Base-by-base conservation (phyloP, 1,284 basidiomycete genomes). In the Microbotryum intermedium region DNA sequence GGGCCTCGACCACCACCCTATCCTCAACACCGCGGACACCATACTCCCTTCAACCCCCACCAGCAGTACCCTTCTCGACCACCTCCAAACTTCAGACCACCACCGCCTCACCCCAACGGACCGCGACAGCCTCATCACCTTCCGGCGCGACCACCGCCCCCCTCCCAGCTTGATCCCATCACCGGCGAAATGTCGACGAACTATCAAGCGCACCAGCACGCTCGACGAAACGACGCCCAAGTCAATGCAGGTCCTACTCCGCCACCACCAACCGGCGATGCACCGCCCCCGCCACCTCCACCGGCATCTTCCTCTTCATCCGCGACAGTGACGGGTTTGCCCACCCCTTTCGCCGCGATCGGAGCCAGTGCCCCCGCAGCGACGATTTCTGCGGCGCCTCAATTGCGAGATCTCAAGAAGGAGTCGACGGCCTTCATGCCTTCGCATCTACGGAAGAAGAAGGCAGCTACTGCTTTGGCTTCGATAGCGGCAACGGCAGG, bases 351-450 rank as follows among this genome's bases (percentile, higher is more conserved):
- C 34, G 53, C 59, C 7, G 3, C 53, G 45, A 25, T 61, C 16
- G 53, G 60, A 0, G 58, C 69, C 18, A 58, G 67, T 7, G 43
- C 49, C 20, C 76, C 78, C 1, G 75, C 80, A 8, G 88, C 88
- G 1, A 86, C 82, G 1, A 83, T 94, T 57, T 84, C 82, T 20
- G 90, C 90, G 1, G 89, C 79, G 52, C 90, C 92, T 2, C 80
- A 90, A 71, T 75, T 97, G 50, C 85, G 91, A 25, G 88, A 97
- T 73, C 79, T 95, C 66, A 90, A 90, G 77, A 91, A 90, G 74
- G 91, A 97, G 73, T 84, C 86, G 9, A 92, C 89, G 0, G 83
- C 87, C 0, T 95, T 97, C 70, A 83, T 94, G 2, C 91, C 91
- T 1, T 67, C 57, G 1, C 47, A 50, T 11, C 58, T 65, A 56